Conservation (phyloP, 2,329 filamentous ascomycete genomes). For the Neopestalotiopsis rosae region DNA sequence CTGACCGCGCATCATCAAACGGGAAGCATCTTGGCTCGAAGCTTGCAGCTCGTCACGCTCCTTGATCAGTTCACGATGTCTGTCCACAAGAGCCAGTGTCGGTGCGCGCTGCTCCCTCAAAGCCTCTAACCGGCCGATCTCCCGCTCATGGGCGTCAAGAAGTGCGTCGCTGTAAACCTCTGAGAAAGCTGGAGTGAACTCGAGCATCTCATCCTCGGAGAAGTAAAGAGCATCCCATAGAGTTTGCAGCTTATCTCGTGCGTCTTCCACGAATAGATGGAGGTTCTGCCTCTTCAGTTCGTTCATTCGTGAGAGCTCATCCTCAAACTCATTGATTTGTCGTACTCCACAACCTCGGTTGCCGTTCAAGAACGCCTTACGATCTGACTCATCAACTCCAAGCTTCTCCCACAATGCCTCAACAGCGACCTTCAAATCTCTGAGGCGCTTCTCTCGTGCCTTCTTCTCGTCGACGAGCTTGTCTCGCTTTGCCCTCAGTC, state of each 20-base stretch:
- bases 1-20: constrained; percentile 86
- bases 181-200: constrained; percentile 95
- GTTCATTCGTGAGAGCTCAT: constrained; percentile 83
- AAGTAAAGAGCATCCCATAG: constrained; percentile 95
- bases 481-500: constrained; percentile 76
- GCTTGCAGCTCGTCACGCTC: constrained; percentile 88
- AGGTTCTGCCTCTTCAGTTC: constrained; percentile 95
- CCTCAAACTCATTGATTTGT: constrained; percentile 94
- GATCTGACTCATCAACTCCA: constrained; percentile 80
- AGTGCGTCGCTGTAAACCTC: constrained; percentile 97
- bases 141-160: constrained; percentile 91
- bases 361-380: constrained; percentile 81
- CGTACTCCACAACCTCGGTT: constrained; percentile 92
- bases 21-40: constrained; percentile 93
- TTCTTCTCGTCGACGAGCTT: constrained; percentile 89
- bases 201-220: constrained; percentile 97
- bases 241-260: constrained; percentile 86
- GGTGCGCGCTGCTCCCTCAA: constrained; percentile 88
- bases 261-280: constrained; percentile 94
- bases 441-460: constrained; percentile 76
- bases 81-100: constrained; percentile 81
- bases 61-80: constrained; percentile 78
- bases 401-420: constrained; percentile 89
- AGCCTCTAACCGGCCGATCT: constrained; percentile 81
- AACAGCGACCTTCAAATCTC: constrained; percentile 78